These are phyloP conservation scores for Didymella pomorum DNA, from an alignment of 2,329 filamentous ascomycete genomes.

Conservation along the genomic window DNA sequence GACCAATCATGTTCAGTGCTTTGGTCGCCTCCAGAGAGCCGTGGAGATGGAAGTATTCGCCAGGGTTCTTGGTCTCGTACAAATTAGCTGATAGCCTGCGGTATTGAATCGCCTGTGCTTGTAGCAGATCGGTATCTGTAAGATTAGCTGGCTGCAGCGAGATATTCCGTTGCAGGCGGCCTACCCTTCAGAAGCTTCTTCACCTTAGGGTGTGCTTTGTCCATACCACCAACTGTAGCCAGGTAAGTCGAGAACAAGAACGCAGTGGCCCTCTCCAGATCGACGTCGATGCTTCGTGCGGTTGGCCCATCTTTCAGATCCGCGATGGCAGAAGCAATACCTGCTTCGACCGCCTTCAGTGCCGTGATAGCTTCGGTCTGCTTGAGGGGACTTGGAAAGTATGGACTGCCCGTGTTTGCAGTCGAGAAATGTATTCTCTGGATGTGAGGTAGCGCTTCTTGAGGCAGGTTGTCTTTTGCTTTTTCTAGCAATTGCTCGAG, in stretches of 20 bases:
- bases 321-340: conserved; percentile 67
- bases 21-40: conserved; percentile 76
- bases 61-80: conserved; percentile 70
- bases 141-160: conserved; percentile 20
- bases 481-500: conserved; percentile 45
- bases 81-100: conserved; percentile 76
- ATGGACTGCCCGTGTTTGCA: conserved; percentile 50
- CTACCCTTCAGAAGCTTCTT: conserved; percentile 57
- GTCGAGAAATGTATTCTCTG: conserved; percentile 44
- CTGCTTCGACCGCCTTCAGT: conserved; percentile 67
- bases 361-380: conserved; percentile 63
- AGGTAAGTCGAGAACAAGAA: conserved; percentile 68
- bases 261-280: conserved; percentile 62
- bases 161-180: conserved; percentile 4
- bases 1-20: conserved; percentile 73
- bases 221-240: conserved; percentile 62
- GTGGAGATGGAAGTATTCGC: conserved; percentile 78
- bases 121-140: conserved; percentile 74
- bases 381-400: conserved; percentile 58
- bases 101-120: conserved; percentile 75
- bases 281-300: conserved; percentile 57
- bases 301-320: conserved; percentile 60
- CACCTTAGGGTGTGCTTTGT: conserved; percentile 53
- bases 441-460: conserved; percentile 44
- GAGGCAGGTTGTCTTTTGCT: conserved; percentile 46